These are phyloP conservation scores for Schwanniomyces yamadae DNA, from an alignment of 805 yeast species.

Conservation along the genomic window DNA sequence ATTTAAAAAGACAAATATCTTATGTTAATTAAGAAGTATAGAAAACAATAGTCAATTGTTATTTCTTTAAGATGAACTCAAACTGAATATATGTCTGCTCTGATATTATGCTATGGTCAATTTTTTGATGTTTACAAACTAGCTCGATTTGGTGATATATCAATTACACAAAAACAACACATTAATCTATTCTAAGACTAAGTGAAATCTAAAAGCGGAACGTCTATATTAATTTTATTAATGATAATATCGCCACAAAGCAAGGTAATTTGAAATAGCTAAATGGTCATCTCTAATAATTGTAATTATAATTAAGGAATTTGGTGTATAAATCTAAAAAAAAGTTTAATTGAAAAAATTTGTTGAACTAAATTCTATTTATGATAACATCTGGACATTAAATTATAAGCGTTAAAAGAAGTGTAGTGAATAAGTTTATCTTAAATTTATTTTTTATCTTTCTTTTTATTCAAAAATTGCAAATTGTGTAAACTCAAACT, in stretches of 20 bases:
- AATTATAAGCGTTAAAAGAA: background rate
- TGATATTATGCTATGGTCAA: too few species aligned
- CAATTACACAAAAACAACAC: background rate
- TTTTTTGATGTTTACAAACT: slow-evolving; percentile 17
- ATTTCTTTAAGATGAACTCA: too few species aligned
- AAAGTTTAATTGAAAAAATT: too few species aligned
- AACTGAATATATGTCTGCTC: too few species aligned
- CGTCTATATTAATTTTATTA: too few species aligned
- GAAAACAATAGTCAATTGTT: too few species aligned
- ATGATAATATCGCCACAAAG: background rate
- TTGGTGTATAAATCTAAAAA: too few species aligned
- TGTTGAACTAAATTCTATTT: background rate
- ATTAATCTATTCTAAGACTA: background rate
- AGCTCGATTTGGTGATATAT: slow-evolving; percentile 9
- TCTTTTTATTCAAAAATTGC: slow-evolving; percentile 33
- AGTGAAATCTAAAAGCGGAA: too few species aligned
- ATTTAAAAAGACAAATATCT: too few species aligned
- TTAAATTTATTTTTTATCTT: slow-evolving; percentile 15
- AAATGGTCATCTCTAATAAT: too few species aligned
- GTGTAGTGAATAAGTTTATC: background rate
- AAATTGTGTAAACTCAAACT: slow-evolving; percentile 27
- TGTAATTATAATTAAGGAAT: too few species aligned
- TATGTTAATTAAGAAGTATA: too few species aligned
- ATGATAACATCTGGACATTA: background rate
- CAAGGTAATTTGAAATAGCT: background rate